Percentiles rank a stretch among this genome's conserved stretches.
These are phyloP conservation scores for Lomentospora prolificans DNA, from an alignment of 2,329 filamentous ascomycete genomes.

Conservation along the genomic window DNA sequence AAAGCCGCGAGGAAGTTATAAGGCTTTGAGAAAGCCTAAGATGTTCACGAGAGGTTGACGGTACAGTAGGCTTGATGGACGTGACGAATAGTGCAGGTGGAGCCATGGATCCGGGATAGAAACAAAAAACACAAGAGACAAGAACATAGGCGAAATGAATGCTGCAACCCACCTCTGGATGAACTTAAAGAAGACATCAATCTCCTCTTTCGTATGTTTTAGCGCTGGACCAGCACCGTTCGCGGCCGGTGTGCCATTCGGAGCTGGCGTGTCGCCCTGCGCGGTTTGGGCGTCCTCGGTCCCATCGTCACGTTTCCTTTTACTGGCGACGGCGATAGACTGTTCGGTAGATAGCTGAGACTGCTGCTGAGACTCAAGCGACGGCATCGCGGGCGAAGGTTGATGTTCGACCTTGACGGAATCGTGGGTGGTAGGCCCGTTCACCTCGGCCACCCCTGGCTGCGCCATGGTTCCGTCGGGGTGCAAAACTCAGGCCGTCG, in stretches of 20 bases:
- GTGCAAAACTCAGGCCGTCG: constrained; percentile 12
- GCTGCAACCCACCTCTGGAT: constrained; percentile 24
- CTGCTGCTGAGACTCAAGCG: background rate
- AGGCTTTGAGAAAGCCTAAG: background rate
- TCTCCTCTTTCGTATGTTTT: constrained; percentile 22
- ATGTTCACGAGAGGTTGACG: no score
- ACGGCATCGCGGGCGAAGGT: constrained; percentile 10
- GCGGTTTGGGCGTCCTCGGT: constrained; percentile 25
- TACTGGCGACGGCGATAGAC: constrained; percentile 26
- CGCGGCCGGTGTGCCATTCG: background rate
- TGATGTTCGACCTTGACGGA: constrained; percentile 12
- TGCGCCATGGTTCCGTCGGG: constrained; percentile 27
- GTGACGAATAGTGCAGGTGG: no score
- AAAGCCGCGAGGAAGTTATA: background rate
- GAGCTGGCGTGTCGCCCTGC: constrained; percentile 14
- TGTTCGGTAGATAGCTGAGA: background rate
- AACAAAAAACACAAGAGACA: background rate
- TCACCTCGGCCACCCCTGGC: constrained; percentile 26
- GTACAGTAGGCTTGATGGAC: no score
- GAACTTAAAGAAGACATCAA: constrained; percentile 27
- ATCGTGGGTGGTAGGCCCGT: constrained; percentile 30
- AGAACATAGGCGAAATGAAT: background rate
- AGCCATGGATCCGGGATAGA: background rate
- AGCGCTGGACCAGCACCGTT: constrained; percentile 2
- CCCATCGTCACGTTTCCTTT: constrained; percentile 49